Base-by-base conservation (phyloP, 768 basidiomycete species). In the Dioszegia crocea region DNA sequence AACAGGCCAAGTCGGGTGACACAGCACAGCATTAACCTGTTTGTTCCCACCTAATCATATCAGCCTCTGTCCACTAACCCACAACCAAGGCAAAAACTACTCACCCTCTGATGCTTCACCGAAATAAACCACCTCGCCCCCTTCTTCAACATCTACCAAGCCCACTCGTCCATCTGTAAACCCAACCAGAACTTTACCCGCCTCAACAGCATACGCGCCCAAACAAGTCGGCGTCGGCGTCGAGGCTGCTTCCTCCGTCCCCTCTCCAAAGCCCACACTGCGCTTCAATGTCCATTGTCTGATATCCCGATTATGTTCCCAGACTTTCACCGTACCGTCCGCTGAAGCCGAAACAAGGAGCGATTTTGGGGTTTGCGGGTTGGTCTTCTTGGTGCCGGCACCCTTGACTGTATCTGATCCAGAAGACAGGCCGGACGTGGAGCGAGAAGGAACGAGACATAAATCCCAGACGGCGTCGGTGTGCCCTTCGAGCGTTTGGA, bases 391-490 rank as follows among this genome's bases (percentile, higher is more conserved):
- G 12, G 39, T 24, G 44, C 1, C 23, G 17, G 27, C 14, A 43
- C 31, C 45, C 31, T 33, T 44, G 50, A 44, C 12, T 27, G 41
- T 54, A n/a, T 48, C 36, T 5, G 49, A 14, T 19, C 38, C 19
- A 10, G 2, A 2, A 14, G 39, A 40, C 11, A 21, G 24, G 24
- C 4, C 88, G 62, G 89, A 87, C 55, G 59, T 43, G 2, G 55
- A 59, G 9, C 56, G 58, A 9, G 60, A 56, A 17, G 88, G 83
- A 26, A 91, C 84, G 21, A 94, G 83, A 10, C 88, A 87, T 50
- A 98, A 80, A 73, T 92, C 96, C 96, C 96, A 99, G 24, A 97
- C 88, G 4, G 91, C 91, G 73, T 99, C 93, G 4, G 91, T 90
- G 75, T 96, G 91, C 3, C 93, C 91, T 29, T 93, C 85, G 27